Percentiles rank a stretch among this genome's conserved stretches.
Evolutionary conservation across 495 filamentous ascomycete genomes (phyloP).

Genomic region (Xylaria venustula): DNA sequence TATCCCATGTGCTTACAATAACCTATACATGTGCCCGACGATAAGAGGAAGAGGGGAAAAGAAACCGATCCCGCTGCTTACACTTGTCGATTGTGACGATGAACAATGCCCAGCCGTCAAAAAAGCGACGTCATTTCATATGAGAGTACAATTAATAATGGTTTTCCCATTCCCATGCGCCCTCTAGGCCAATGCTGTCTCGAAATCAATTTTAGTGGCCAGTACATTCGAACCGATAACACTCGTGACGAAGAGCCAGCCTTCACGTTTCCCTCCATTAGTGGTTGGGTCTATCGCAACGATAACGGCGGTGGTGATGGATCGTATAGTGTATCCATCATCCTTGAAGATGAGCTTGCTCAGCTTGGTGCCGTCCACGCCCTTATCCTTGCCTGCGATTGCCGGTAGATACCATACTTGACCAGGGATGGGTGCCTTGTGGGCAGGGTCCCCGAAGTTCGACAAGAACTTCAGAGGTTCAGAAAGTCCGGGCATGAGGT

Average conservation of each 20-base stretch:
- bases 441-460: slow-evolving; percentile 35
- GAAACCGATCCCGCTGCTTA: too few relatives aligned
- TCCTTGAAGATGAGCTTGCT: slow-evolving; percentile 54
- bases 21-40: too few relatives aligned
- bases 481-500: slow-evolving; percentile 51
- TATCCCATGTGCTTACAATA: too few relatives aligned
- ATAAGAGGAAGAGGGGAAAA: too few relatives aligned
- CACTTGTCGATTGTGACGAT: too few relatives aligned
- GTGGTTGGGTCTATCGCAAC: slow-evolving; percentile 48
- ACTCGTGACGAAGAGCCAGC: slow-evolving; percentile 60
- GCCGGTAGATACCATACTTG: slow-evolving; percentile 48
- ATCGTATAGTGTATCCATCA: slow-evolving; percentile 52
- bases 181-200: slow-evolving; percentile 24
- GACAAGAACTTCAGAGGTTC: slow-evolving; percentile 35
- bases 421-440: slow-evolving; percentile 36
- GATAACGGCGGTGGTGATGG: slow-evolving; percentile 52
- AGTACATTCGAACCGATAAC: slow-evolving; percentile 53
- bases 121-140: too few relatives aligned
- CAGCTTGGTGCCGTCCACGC: slow-evolving; percentile 36
- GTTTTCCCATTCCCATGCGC: slow-evolving; percentile 4
- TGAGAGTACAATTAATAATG: neutral
- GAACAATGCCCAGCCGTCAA: too few relatives aligned
- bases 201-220: slow-evolving; percentile 54
- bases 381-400: slow-evolving; percentile 13
- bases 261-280: slow-evolving; percentile 41